Evolutionary conservation across 2,329 filamentous ascomycete species (phyloP), one percentile per base, ranked within the genome.

Genomic region (Fusarium coffeatum): DNA sequence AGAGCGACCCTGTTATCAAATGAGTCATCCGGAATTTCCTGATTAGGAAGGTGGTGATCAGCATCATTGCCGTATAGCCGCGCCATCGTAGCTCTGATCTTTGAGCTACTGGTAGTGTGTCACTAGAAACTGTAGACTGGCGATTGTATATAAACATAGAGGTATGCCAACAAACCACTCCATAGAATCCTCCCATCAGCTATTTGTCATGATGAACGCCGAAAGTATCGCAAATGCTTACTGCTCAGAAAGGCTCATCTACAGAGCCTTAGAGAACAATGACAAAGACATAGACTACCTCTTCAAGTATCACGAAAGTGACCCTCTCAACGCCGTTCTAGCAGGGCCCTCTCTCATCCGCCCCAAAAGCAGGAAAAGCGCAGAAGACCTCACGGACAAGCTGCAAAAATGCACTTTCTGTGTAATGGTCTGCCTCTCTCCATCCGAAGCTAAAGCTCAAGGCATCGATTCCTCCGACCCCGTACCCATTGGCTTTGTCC

Each of bases 21-120:
- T 61, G 63, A 66, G 8, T 66, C 63, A 66, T n/a, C 10, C n/a
- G 3, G 20, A 11, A 41, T 22, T 5, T 5, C 51, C 45, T 6
- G 16, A 66, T 66, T 1, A 49, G 55, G 55, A 66, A 66, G 63
- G 63, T 61, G 2, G 20, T 20, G 8, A 22, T 41, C 11, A 27
- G 22, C 18, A 37, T 6, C 7, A 30, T 7, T 63, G 58, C 48
- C 59, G 59, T 5, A 30, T 51, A 45, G 3, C 45, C 46, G 60
- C 28, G 13, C n/a, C n/a, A 54, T 18, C 10, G 6, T 8, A 20
- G 8, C 12, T 16, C 12, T 11, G n/a, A 16, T 18, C 15, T 40
- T 11, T 16, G 18, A n/a, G 5, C 20, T 20, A 5, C 8, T 3
- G 9, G n/a, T 7, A 16, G 5, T 25, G n/a, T 22, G 6, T 9